Base-by-base conservation (phyloP, 139 green algal genomes). In the Choricystis sp. region DNA sequence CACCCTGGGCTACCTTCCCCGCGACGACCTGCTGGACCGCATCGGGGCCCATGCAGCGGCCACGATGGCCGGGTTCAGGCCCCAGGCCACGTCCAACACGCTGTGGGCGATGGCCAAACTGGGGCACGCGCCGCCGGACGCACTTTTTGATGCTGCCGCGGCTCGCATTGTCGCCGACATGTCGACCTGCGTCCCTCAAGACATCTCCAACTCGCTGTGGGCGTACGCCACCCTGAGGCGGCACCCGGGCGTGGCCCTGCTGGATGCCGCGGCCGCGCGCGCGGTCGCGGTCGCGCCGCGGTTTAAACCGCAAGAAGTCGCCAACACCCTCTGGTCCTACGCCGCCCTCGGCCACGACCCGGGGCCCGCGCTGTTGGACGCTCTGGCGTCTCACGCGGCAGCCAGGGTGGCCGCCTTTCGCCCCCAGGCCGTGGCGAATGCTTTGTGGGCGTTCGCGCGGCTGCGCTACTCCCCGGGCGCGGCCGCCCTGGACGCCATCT, bases 201-300 rank as follows among this genome's bases (percentile, higher is more conserved):
- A 82, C 66, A 67, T 85, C 59, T 74, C 57, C 59, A 81, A 79
- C 66, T 29, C 69, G 29, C 56, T 80, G 26, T 80, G 69, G 73
- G 48, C 70, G 9, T 66, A 70, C 27, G 73, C 72, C 5, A 65
- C 52, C 24, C 65, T 80, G 68, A 48, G 48, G 0, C 62, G 70
- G 60, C 64, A 77, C 16, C 62, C 69, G 1, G 72, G 75, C 22
- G 5, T n/a, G 19, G 4, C 57, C 19, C 57, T 76, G 23, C 49
- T 76, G 66, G 56, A 69, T 21, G 56, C 60, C 5, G 52, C 55
- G 3, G 71, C 63, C 20, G 48, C 30, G 48, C 56, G 63, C 9
- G 66, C 64, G 0, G 64, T 49, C 22, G n/a, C 62, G 25, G 63
- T 31, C 22, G 65, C 62, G 40, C 31, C 48, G 0, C 58, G 57